Evolutionary conservation across 768 basidiomycete genomes (phyloP), one percentile per base, ranked within the genome.

Genomic region (Albatrellus ellisii): DNA sequence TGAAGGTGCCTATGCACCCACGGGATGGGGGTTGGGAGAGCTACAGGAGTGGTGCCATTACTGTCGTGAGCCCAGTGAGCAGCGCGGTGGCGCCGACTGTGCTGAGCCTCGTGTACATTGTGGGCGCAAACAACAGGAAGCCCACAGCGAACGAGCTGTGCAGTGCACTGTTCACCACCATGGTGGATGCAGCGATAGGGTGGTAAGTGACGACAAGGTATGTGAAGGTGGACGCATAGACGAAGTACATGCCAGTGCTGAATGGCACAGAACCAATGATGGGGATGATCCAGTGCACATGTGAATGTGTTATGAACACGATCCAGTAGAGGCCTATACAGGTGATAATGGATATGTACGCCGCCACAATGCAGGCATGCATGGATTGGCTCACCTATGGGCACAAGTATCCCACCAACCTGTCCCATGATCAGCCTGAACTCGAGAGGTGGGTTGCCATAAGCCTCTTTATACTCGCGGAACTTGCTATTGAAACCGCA

Each of bases 211-310:
- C 63, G 15, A 73, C 72, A 37, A 73, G 62, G 52, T 68, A 74
- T 55, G 67, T 79, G 59, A 82, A 83, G 3, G 73, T 74, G 6
- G 72, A 71, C 1, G 77, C 76, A 60, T 80, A 88, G 31, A 76
- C 73, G 48, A 73, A 83, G 52, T 67, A 61, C 33, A 71, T 59
- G 3, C 78, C 82, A 1, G 70, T 61, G 18, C 74, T 73, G 46
- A 76, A 70, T 4, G 64, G 69, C 4, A 61, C 45, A 1, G 68
- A 64, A 3, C 58, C 63, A 43, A 72, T 53, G 47, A 72, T 63
- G 12, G 68, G 68, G 6, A 59, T 63, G 42, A 66, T 66, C 69
- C 68, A 70, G 43, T 66, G 69, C 0, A 74, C 65, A 6, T 54
- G 52, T 2, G 51, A 45, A 54, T 70, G 69, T 2, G 68, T 70